phyloP scores from a whole-genome alignment of 495 filamentous ascomycete species.

The Podospora comata region DNA sequence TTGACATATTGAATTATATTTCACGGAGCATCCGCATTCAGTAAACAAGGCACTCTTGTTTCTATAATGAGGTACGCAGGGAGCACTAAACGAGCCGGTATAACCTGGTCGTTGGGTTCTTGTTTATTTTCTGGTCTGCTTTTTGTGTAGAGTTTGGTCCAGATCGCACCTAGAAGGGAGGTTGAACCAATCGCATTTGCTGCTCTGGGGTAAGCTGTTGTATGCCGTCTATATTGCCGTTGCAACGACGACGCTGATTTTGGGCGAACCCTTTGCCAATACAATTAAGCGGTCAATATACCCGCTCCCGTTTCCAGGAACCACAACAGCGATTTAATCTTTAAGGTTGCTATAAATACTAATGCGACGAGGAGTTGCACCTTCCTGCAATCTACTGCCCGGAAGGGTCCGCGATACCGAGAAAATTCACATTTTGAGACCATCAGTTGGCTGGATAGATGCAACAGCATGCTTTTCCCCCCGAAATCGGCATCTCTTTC shows the following conservation, averaged over 20 bases:
- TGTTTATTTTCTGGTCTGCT: neutral
- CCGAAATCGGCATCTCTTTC: neutral
- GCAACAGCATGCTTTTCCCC: neutral
- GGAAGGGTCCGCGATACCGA: neutral
- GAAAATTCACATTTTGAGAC: neutral
- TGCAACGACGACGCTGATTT: constrained; percentile 1
- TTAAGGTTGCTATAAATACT: constrained; percentile 6
- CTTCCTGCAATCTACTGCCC: neutral
- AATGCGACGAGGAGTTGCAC: neutral
- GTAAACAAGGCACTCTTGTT: neutral
- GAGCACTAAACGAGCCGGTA: neutral
- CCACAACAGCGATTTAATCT: neutral
- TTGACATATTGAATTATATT: constrained; percentile 28
- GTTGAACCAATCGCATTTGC: neutral
- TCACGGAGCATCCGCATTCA: constrained; percentile 27
- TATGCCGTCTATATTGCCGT: constrained; percentile 9
- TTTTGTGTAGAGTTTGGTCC: neutral
- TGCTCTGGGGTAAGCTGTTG: neutral
- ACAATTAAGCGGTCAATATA: constrained; percentile 9
- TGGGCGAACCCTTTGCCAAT: neutral
- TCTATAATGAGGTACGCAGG: neutral
- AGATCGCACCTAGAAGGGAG: neutral
- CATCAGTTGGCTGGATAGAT: neutral
- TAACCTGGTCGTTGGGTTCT: constrained; percentile 9
- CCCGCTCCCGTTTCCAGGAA: constrained; percentile 1